Evolutionary conservation across 2,329 filamentous ascomycete species (phyloP).

Genomic region (Claviceps spartinae): DNA sequence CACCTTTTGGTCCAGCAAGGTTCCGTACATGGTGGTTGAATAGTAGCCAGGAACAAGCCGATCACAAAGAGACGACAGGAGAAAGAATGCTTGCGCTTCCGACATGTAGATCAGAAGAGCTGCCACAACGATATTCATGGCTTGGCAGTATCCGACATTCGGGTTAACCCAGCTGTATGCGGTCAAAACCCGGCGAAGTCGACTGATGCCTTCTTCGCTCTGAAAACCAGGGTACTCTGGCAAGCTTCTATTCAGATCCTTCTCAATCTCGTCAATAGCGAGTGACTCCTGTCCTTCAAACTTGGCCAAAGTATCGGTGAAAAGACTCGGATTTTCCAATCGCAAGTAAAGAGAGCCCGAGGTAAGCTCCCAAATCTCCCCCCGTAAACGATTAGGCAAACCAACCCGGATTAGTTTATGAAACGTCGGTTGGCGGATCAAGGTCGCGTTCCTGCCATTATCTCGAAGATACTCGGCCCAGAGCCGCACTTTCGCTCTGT

Average conservation of each 20-base stretch:
- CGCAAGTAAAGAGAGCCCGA: slow-evolving; percentile 84
- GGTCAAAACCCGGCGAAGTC: slow-evolving; percentile 78
- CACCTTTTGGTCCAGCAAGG: slow-evolving; percentile 87
- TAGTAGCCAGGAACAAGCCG: slow-evolving; percentile 92
- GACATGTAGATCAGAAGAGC: slow-evolving; percentile 98
- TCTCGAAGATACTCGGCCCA: slow-evolving; percentile 96
- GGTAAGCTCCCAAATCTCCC: slow-evolving; percentile 91
- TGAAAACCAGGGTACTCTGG: slow-evolving; percentile 97
- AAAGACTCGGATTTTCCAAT: slow-evolving; percentile 73
- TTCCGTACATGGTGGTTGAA: slow-evolving; percentile 98
- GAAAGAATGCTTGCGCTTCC: slow-evolving; percentile 87
- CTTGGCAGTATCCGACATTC: slow-evolving; percentile 95
- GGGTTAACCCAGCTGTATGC: slow-evolving; percentile 96
- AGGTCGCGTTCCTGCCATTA: slow-evolving; percentile 82
- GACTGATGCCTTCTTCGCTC: slow-evolving; percentile 84
- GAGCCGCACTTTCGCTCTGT: slow-evolving; percentile 91
- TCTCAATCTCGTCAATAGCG: slow-evolving; percentile 97
- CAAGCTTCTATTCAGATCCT: slow-evolving; percentile 89
- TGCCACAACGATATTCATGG: slow-evolving; percentile 98
- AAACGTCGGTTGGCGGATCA: slow-evolving; percentile 92
- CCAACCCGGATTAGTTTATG: slow-evolving; percentile 95
- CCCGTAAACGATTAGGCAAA: slow-evolving; percentile 79
- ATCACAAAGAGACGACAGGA: slow-evolving; percentile 84
- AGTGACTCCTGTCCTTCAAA: slow-evolving; percentile 78
- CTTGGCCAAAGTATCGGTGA: slow-evolving; percentile 70